Conservation (phyloP, 164 flowering plant genomes). For the Dillenia turbinata region DNA sequence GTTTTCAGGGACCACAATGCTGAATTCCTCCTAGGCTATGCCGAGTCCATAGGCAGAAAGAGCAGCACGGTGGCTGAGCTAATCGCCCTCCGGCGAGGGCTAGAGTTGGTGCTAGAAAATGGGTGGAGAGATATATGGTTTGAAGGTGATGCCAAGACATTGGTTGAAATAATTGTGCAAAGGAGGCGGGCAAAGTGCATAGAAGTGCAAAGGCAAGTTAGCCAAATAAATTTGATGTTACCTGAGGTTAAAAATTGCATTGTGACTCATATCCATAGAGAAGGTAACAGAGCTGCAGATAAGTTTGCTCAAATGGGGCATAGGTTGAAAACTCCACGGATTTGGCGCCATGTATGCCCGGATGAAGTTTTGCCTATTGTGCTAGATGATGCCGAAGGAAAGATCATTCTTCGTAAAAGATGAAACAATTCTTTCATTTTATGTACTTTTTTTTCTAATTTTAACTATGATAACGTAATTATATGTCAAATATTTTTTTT, state of each 20-base stretch:
- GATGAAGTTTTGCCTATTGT: constrained; percentile 34
- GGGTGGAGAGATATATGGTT: constrained; percentile 66
- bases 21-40: constrained; percentile 60
- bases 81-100: constrained; percentile 52
- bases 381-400: constrained; percentile 65
- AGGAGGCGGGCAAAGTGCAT: constrained; percentile 25
- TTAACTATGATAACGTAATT: too few species aligned
- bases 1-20: constrained; percentile 63
- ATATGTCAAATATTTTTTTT: too few species aligned
- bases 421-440: too few species aligned
- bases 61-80: constrained; percentile 59
- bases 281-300: constrained; percentile 75
- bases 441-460: too few species aligned
- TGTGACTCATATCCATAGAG: constrained; percentile 53
- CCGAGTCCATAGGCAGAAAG: constrained; percentile 60
- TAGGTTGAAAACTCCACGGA: constrained; percentile 26
- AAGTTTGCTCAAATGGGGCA: constrained; percentile 66
- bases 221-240: constrained; percentile 40
- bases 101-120: constrained; percentile 58
- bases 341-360: constrained; percentile 60
- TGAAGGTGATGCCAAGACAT: constrained; percentile 64
- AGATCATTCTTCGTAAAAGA: constrained; percentile 33
- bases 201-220: constrained; percentile 32
- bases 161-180: constrained; percentile 43
- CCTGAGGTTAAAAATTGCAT: constrained; percentile 39